These are phyloP conservation scores for Keithomyces neogunnii DNA, from an alignment of 2,329 filamentous ascomycete genomes.

Conservation along the genomic window DNA sequence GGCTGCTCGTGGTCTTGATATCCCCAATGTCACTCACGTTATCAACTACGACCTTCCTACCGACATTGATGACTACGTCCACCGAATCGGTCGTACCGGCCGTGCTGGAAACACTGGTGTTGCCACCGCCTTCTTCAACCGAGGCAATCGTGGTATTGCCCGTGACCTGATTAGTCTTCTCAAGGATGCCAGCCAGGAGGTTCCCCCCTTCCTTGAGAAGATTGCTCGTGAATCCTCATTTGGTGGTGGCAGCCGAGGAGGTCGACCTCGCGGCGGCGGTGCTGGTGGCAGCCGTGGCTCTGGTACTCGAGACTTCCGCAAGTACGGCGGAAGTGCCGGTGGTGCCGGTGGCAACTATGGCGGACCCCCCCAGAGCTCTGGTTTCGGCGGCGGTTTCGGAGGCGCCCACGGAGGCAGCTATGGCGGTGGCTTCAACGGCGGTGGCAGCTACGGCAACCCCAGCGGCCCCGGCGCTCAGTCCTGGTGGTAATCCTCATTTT, in stretches of 20 bases:
- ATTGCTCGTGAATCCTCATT: constrained; percentile 92
- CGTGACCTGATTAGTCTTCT: constrained; percentile 94
- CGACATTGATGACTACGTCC: constrained; percentile 97
- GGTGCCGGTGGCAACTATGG: constrained; percentile 32
- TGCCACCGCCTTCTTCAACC: constrained; percentile 99
- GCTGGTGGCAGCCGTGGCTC: constrained; percentile 52
- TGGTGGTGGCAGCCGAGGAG: constrained; percentile 59
- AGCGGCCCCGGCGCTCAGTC: constrained; percentile 59
- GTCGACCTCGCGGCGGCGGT: constrained; percentile 43
- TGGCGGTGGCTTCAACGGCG: constrained; percentile 31
- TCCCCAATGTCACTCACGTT: constrained; percentile 93
- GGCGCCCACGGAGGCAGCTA: constrained; percentile 23
- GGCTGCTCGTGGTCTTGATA: constrained; percentile 83
- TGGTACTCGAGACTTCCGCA: constrained; percentile 85
- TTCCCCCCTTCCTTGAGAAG: constrained; percentile 89
- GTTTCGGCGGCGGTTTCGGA: constrained; percentile 21
- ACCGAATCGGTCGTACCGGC: constrained; percentile 98
- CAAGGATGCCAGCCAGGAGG: constrained; percentile 97
- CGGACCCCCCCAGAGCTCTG: constrained; percentile 22
- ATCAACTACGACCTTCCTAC: constrained; percentile 99
- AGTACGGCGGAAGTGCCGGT: constrained; percentile 53
- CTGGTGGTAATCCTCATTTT: constrained; percentile 45
- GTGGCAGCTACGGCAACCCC: constrained; percentile 52
- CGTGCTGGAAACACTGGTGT: constrained; percentile 99
- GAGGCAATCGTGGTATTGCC: constrained; percentile 95